A percentile compares a stretch with the other conserved stretches of the same genome.
Evolutionary conservation across 768 basidiomycete genomes (phyloP).

Genomic region (Suillus luteus): DNA sequence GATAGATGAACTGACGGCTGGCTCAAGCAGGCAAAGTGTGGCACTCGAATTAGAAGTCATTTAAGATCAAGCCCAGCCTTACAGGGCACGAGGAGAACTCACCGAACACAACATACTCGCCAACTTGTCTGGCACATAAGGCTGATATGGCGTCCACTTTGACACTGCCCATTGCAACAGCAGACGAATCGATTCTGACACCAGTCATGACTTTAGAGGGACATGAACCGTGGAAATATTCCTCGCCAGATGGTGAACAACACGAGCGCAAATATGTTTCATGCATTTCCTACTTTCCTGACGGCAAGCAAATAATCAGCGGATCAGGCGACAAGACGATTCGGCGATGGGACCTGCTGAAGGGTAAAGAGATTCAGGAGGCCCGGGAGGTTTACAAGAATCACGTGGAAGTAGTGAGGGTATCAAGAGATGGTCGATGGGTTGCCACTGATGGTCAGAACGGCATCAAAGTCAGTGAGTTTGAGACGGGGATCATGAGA

Average conservation of each 20-base stretch:
- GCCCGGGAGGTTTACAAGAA: not conserved
- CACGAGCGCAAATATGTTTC: not conserved
- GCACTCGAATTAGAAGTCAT: not conserved
- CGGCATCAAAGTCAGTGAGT: not conserved
- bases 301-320: not conserved
- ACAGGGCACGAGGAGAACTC: not conserved
- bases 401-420: not conserved
- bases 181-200: not conserved
- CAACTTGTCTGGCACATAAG: not conserved
- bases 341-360: not conserved
- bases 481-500: not conserved
- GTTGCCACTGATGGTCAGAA: not conserved
- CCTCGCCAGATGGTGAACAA: not conserved
- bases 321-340: not conserved
- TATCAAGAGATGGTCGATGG: not conserved
- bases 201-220: not conserved
- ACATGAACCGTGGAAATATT: not conserved
- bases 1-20: not conserved
- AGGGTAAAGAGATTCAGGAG: not conserved
- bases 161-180: not conserved
- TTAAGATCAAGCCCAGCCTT: not conserved
- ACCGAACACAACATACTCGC: not conserved
- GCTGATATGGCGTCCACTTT: not conserved
- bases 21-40: not conserved
- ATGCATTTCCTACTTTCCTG: not conserved